Conservation (phyloP, 208 protist species). For the Leishmania braziliensis region DNA sequence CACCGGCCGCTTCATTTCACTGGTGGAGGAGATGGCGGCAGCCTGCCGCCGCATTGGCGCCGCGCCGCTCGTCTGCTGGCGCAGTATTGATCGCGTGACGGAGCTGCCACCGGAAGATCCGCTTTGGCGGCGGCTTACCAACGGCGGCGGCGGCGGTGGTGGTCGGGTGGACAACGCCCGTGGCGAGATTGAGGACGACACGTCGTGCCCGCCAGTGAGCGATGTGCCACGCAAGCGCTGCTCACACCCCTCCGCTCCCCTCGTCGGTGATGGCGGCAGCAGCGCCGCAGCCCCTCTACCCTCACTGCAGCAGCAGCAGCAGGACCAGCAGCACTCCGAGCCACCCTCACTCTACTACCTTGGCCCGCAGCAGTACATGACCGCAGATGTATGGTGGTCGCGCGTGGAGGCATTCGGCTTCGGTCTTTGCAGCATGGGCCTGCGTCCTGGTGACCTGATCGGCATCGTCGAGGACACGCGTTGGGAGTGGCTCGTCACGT, state of each 20-base stretch:
- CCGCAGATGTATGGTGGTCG: conserved; percentile 50
- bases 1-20: conserved; percentile 19
- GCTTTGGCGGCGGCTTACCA: neutral
- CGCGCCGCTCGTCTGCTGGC: conserved; percentile 29
- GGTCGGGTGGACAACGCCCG: conserved; percentile 10
- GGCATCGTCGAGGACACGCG: conserved; percentile 63
- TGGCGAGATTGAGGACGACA: conserved; percentile 26
- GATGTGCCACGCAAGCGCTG: conserved; percentile 1
- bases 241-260: neutral
- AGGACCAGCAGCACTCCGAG: neutral
- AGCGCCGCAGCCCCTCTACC: neutral
- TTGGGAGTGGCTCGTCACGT: conserved; percentile 79
- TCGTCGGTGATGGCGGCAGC: neutral
- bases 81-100: conserved; percentile 29
- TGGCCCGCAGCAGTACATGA: conserved; percentile 52
- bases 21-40: conserved; percentile 33
- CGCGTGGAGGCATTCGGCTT: conserved; percentile 48
- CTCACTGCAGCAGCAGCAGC: neutral
- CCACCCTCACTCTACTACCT: conserved; percentile 40
- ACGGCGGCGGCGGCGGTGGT: conserved; percentile 4
- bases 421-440: conserved; percentile 56
- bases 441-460: conserved; percentile 45
- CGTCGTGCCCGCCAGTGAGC: neutral
- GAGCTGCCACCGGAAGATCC: conserved; percentile 9
- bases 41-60: conserved; percentile 20